Conservation (phyloP, 306 rosid species). For the Clitoria ternatea region DNA sequence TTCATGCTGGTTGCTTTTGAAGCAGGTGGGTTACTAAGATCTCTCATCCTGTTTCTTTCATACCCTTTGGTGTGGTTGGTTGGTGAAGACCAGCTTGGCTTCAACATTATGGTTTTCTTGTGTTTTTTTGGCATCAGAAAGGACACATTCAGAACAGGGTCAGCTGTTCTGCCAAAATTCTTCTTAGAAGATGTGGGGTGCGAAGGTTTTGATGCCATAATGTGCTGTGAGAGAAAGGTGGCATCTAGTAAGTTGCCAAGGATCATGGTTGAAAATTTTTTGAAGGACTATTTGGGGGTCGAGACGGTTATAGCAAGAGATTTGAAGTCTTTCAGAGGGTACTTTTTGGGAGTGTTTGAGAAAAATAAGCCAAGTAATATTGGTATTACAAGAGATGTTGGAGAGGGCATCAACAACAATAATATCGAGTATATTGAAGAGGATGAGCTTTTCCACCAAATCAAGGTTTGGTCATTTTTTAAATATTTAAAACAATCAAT, state of each 20-base stretch:
- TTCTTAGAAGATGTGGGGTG: constrained; percentile 53
- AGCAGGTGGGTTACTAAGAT: constrained; percentile 55
- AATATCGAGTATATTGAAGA: constrained; percentile 25
- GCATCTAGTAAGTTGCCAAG: constrained; percentile 52
- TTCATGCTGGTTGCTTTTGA: constrained; percentile 77
- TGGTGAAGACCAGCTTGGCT: constrained; percentile 49
- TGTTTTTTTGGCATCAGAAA: constrained; percentile 50
- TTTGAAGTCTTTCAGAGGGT: constrained; percentile 41
- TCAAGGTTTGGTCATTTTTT: constrained; percentile 40
- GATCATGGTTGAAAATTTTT: constrained; percentile 58
- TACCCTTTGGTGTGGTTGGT: constrained; percentile 55
- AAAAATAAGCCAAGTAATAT: not conserved
- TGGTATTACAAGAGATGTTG: not conserved
- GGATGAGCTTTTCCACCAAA: constrained; percentile 28
- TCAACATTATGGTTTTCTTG: constrained; percentile 55
- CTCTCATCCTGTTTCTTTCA: constrained; percentile 42
- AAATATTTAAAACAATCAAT: not conserved
- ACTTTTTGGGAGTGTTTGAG: constrained; percentile 58
- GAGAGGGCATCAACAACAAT: not conserved
- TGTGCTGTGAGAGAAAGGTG: constrained; percentile 41
- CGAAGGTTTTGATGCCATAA: constrained; percentile 53
- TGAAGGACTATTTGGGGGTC: constrained; percentile 52
- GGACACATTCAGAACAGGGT: constrained; percentile 41
- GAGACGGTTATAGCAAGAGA: constrained; percentile 56
- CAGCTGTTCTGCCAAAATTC: constrained; percentile 61